Percentiles rank a stretch among this genome's conserved stretches.
phyloP scores from a whole-genome alignment of 352 stramenopile genomes.

The Phytopythium sindhum region DNA sequence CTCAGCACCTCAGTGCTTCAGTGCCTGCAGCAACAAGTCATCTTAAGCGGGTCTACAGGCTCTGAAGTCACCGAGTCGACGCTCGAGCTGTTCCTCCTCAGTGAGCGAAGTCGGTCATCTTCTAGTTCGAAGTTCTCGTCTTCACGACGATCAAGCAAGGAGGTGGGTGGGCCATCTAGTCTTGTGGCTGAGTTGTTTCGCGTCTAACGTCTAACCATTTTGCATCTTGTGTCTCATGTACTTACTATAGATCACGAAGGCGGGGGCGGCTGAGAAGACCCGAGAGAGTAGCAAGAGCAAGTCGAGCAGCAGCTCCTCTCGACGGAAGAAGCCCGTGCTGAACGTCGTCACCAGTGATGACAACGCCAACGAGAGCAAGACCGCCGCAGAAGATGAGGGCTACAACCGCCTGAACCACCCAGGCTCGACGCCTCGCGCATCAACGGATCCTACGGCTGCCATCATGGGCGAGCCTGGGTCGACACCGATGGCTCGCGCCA shows the following conservation, averaged over 20 bases:
- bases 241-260: background rate
- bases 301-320: conserved; percentile 9
- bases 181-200: background rate
- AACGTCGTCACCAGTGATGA: conserved; percentile 34
- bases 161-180: background rate
- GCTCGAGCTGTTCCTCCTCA: conserved; percentile 34
- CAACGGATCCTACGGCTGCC: conserved; percentile 10
- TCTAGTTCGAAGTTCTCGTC: conserved; percentile 5
- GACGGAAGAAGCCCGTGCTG: conserved; percentile 29
- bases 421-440: conserved; percentile 52
- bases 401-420: conserved; percentile 64
- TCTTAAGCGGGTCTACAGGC: background rate
- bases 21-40: conserved; percentile 15
- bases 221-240: too few relatives aligned
- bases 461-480: conserved; percentile 59
- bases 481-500: conserved; percentile 46
- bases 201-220: background rate
- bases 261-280: background rate
- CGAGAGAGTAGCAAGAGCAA: conserved; percentile 8
- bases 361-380: conserved; percentile 7
- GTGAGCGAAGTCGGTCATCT: conserved; percentile 13
- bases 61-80: conserved; percentile 10
- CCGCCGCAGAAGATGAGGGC: conserved; percentile 12
- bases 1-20: conserved; percentile 16
- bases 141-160: background rate